Percentiles rank a stretch among this genome's conserved stretches.
Conservation (phyloP, 2,329 filamentous ascomycete species). For the Cordyceps tenuipes region DNA sequence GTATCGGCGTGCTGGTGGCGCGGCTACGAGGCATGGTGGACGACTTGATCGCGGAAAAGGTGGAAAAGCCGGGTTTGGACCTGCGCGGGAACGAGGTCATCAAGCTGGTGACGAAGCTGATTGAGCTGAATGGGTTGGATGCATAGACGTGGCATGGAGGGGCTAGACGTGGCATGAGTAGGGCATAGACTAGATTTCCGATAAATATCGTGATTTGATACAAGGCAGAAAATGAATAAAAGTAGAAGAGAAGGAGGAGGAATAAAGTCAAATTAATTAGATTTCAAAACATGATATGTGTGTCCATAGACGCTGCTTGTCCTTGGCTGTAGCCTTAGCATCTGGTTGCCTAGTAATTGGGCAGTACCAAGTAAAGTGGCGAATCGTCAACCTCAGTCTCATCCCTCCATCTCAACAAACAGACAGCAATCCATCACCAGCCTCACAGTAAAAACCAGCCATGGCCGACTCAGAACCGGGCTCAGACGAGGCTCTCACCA, state of each 20-base stretch:
- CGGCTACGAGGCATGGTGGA: constrained; percentile 81
- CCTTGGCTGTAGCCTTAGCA: background rate
- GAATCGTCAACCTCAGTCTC: background rate
- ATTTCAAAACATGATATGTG: too few species aligned
- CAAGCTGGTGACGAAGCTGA: constrained; percentile 65
- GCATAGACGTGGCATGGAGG: constrained; percentile 28
- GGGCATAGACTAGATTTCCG: too few species aligned
- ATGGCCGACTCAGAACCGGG: constrained; percentile 22
- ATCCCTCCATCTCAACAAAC: background rate
- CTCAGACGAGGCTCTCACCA: constrained; percentile 33
- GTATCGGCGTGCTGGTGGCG: constrained; percentile 83
- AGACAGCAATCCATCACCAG: background rate
- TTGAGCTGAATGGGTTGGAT: constrained; percentile 86
- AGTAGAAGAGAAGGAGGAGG: background rate
- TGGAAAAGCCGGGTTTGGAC: constrained; percentile 63
- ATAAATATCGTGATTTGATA: background rate
- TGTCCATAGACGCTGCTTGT: too few species aligned
- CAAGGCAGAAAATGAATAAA: background rate
- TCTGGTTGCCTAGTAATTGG: background rate
- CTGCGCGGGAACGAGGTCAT: constrained; percentile 60
- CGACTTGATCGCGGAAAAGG: constrained; percentile 68
- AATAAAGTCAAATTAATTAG: too few species aligned
- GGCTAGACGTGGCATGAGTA: constrained; percentile 20
- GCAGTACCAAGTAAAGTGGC: background rate
- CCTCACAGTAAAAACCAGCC: background rate